Percentiles rank a stretch among this genome's conserved stretches.
Conservation (phyloP, 768 basidiomycete genomes). For the Boletus rufocinnamomeus region DNA sequence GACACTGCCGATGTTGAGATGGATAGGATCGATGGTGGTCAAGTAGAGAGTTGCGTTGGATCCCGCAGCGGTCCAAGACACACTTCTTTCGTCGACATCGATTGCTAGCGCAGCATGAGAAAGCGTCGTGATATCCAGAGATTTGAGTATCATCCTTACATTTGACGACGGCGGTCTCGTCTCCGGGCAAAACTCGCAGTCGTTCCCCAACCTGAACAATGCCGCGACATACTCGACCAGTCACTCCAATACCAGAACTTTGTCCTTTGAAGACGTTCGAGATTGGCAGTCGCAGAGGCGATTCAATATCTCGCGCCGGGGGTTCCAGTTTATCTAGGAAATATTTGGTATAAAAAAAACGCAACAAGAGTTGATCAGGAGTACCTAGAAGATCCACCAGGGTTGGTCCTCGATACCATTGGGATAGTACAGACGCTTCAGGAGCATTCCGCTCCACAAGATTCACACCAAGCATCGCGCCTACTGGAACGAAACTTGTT, state of each 20-base stretch:
- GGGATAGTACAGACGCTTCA: slow-evolving; percentile 47
- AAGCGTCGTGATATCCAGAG: background rate
- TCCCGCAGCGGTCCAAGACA: slow-evolving; percentile 89
- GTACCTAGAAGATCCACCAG: slow-evolving; percentile 82
- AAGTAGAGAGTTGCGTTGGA: slow-evolving; percentile 86
- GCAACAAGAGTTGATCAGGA: slow-evolving; percentile 3
- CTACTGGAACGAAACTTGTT: slow-evolving; percentile 84
- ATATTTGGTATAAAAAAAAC: background rate
- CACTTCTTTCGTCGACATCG: slow-evolving; percentile 73
- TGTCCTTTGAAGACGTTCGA: slow-evolving; percentile 95
- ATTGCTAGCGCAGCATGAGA: slow-evolving; percentile 57
- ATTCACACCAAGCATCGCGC: slow-evolving; percentile 89
- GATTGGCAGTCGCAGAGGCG: slow-evolving; percentile 83
- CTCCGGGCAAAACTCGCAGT: slow-evolving; percentile 85
- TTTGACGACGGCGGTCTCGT: slow-evolving; percentile 83
- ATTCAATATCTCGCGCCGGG: slow-evolving; percentile 71
- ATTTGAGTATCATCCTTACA: slow-evolving; percentile 38
- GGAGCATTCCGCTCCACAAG: slow-evolving; percentile 54
- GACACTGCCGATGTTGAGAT: slow-evolving; percentile 86
- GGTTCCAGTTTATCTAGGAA: slow-evolving; percentile 75
- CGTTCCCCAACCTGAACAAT: slow-evolving; percentile 91
- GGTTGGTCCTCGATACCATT: slow-evolving; percentile 88
- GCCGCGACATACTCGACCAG: slow-evolving; percentile 84
- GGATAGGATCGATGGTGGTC: slow-evolving; percentile 79
- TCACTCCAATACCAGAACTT: slow-evolving; percentile 73